Base-by-base conservation (phyloP, 768 basidiomycete genomes). In the Suillus hirtellus region DNA sequence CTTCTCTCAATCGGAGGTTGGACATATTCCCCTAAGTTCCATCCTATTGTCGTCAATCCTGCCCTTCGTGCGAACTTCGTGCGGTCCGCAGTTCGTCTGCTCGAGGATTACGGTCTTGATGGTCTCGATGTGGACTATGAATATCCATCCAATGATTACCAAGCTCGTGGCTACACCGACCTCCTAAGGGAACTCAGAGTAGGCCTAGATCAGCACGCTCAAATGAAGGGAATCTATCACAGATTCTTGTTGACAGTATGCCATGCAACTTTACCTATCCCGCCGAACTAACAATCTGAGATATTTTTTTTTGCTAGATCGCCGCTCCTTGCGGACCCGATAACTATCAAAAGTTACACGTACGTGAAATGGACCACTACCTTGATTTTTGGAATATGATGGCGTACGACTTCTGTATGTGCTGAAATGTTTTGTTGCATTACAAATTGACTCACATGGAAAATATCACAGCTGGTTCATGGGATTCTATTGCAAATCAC, bases 381-480 rank as follows among this genome's bases (percentile, higher is more conserved):
- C 86, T 99, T 27, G 92, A 94, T 70, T 95, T 98, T 74, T 99
- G 95, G 96, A 99, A 99, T 73, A 77, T 99, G 74, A 99, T 99
- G 97, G 88, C 90, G 1, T 93, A 94, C 67, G 92, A 93, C 72
- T 93, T 89, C 69, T 84, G 90, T 89, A 67, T 61, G 83, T 75
- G 35, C 46, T 24, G 27, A 40, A 47, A 43, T 31, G 49, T 54
- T 27, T 37, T 15, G 46, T 61, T 24, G 34, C 64, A 50, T 63
- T 58, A 46, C 55, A 59, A 62, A n/a, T n/a, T n/a, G 52, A 53
- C 52, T 69, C 47, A 71, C 52, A 12, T n/a, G 34, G 31, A 55
- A 34, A 17, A 59, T 58, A 15, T 49, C 21, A 27, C 62, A 91
- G 89, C 89, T 65, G 90, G 91, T 27, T 90, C 90, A 24, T 92